These are phyloP conservation scores for Paspalum notatum DNA, from an alignment of 176 grass and related monocot genomes.

Conservation along the genomic window DNA sequence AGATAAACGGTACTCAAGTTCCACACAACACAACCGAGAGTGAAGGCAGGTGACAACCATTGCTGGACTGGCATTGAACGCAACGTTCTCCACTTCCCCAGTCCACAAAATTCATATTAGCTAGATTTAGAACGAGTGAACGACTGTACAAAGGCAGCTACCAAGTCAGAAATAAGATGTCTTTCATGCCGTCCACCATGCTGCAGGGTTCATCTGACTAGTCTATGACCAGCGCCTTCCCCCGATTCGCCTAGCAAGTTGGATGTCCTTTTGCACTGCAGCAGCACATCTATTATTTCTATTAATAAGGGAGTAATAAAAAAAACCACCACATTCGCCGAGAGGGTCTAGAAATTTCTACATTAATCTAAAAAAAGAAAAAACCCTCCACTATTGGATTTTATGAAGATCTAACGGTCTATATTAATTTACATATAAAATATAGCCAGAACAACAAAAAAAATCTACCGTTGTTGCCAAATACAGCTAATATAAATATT, in stretches of 20 bases:
- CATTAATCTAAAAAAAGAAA: too few species aligned
- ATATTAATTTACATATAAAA: too few species aligned
- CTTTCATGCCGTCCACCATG: neutral
- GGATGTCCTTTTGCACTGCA: constrained; percentile 91
- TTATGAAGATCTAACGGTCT: too few species aligned
- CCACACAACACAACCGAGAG: neutral
- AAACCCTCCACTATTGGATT: too few species aligned
- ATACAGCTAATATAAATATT: too few species aligned
- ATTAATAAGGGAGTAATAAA: too few species aligned
- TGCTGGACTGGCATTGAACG: neutral
- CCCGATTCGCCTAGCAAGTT: constrained; percentile 81
- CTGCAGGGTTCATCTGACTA: neutral
- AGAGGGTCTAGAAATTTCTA: too few species aligned
- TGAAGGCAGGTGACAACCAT: neutral
- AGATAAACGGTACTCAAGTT: neutral
- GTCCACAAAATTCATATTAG: neutral
- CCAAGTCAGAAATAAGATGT: neutral
- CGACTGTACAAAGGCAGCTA: neutral
- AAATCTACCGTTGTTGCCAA: too few species aligned
- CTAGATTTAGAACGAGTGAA: neutral
- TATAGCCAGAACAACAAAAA: too few species aligned
- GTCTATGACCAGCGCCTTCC: constrained; percentile 56
- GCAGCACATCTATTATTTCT: neutral
- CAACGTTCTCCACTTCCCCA: neutral
- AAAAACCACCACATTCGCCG: too few species aligned